Evolutionary conservation across 352 stramenopile genomes (phyloP).

Genomic region (Peronospora destructor): DNA sequence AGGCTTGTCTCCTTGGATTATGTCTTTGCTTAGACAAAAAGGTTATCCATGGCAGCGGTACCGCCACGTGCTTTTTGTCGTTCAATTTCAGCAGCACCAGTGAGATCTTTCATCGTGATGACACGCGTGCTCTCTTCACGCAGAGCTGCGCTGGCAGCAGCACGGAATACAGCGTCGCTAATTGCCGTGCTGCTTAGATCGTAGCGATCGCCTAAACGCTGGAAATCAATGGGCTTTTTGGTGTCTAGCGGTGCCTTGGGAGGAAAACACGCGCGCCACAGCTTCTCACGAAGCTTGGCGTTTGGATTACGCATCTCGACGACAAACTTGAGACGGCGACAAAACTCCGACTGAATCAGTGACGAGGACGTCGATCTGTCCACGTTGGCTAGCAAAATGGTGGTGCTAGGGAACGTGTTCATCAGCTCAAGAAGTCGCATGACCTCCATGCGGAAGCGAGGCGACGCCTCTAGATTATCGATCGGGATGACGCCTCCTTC

Average conservation of each 20-base stretch:
- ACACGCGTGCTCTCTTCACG: slow-evolving; percentile 47
- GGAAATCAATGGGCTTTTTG: slow-evolving; percentile 53
- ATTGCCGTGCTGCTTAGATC: slow-evolving; percentile 74
- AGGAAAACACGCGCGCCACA: slow-evolving; percentile 77
- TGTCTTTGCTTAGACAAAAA: slow-evolving; percentile 61
- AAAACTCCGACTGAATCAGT: slow-evolving; percentile 61
- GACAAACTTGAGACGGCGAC: slow-evolving; percentile 76
- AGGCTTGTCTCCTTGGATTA: slow-evolving; percentile 1
- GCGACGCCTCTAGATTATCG: slow-evolving; percentile 55
- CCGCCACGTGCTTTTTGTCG: slow-evolving; percentile 59
- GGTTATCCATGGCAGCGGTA: slow-evolving; percentile 62
- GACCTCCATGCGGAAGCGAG: slow-evolving; percentile 67
- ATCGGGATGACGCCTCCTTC: slow-evolving; percentile 46
- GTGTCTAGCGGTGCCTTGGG: slow-evolving; percentile 53
- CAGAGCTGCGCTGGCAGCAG: slow-evolving; percentile 60
- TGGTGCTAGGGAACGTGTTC: slow-evolving; percentile 70
- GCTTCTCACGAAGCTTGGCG: slow-evolving; percentile 54
- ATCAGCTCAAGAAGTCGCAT: slow-evolving; percentile 74
- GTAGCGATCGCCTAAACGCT: slow-evolving; percentile 60
- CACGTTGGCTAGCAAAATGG: slow-evolving; percentile 69
- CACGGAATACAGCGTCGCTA: slow-evolving; percentile 78
- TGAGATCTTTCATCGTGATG: slow-evolving; percentile 81
- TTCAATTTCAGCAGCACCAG: slow-evolving; percentile 64
- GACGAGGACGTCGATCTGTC: slow-evolving; percentile 39
- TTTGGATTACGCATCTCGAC: slow-evolving; percentile 80